These are phyloP conservation scores for Chlorella variabilis DNA, from an alignment of 163 green algal genomes.

Conservation along the genomic window DNA sequence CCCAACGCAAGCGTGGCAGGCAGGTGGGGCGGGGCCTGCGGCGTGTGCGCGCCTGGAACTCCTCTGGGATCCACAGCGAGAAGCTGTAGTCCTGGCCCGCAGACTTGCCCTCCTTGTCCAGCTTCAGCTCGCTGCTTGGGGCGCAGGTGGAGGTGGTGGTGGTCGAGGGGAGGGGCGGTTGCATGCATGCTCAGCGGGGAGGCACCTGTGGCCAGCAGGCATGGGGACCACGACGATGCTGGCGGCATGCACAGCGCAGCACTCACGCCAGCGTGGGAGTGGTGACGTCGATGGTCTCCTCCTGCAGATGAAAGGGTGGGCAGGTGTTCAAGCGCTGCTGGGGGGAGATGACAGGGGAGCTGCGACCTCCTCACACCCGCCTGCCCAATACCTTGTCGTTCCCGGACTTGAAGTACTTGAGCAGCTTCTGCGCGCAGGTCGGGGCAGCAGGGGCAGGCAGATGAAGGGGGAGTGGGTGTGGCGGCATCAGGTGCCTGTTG, in stretches of 20 bases:
- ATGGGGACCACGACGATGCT: no score
- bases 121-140: constrained; percentile 30
- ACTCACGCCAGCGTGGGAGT: constrained; percentile 32
- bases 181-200: no score
- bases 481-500: not conserved
- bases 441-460: not conserved
- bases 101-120: constrained; percentile 2
- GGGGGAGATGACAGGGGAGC: no score
- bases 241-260: not conserved
- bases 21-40: no score
- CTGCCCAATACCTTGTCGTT: constrained; percentile 7
- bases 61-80: constrained; percentile 29
- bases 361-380: not conserved
- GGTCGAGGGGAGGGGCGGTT: no score
- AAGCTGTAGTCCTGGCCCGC: constrained; percentile 27
- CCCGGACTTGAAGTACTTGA: constrained; percentile 44
- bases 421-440: constrained; percentile 6
- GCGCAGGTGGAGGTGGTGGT: no score
- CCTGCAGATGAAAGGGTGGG: not conserved
- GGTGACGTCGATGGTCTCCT: constrained; percentile 31
- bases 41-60: constrained; percentile 15
- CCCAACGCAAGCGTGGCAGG: no score
- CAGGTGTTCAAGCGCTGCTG: no score
- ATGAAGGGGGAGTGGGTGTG: not conserved
- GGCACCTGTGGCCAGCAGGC: not conserved